Evolutionary conservation across 2,329 filamentous ascomycete species (phyloP).

Genomic region (Emmonsiellopsis sp.): DNA sequence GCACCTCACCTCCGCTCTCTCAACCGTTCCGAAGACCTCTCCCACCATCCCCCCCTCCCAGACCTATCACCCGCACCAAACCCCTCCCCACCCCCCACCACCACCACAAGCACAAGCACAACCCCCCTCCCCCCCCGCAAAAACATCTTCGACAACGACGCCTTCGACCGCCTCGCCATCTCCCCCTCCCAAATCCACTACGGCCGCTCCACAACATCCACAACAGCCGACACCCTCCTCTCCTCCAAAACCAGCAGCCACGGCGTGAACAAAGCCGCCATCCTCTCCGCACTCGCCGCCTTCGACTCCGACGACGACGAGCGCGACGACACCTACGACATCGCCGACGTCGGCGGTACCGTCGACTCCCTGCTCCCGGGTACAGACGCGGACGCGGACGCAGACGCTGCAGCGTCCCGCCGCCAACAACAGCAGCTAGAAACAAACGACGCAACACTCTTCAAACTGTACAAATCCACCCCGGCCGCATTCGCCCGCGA

Average conservation of each 20-base stretch:
- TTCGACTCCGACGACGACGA: conserved; percentile 96
- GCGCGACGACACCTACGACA: conserved; percentile 92
- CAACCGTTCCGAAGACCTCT: conserved; percentile 43
- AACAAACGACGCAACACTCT: conserved; percentile 57
- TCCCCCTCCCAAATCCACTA: conserved; percentile 64
- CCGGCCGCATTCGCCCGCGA: conserved; percentile 63
- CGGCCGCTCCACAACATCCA: conserved; percentile 55
- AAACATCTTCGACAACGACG: conserved; percentile 74
- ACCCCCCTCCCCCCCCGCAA: conserved; percentile 46
- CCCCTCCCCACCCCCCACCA: conserved; percentile 37
- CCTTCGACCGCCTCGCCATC: conserved; percentile 62
- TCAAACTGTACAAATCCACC: conserved; percentile 58
- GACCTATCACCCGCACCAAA: conserved; percentile 42
- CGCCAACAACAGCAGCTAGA: conserved; percentile 11
- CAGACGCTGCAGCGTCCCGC: conserved; percentile 40
- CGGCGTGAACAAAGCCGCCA: conserved; percentile 71
- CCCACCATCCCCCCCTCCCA: conserved; percentile 15
- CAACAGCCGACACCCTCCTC: conserved; percentile 65
- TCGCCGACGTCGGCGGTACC: conserved; percentile 80
- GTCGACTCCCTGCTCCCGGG: conserved; percentile 53
- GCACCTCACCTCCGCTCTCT: conserved; percentile 55
- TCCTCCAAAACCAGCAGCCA: conserved; percentile 47
- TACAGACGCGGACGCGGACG: conserved; percentile 43
- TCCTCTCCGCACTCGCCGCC: conserved; percentile 74
- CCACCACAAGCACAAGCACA: conserved; percentile 23